phyloP scores from a whole-genome alignment of 768 basidiomycete genomes.

The Sporobolomyces pararoseus region DNA sequence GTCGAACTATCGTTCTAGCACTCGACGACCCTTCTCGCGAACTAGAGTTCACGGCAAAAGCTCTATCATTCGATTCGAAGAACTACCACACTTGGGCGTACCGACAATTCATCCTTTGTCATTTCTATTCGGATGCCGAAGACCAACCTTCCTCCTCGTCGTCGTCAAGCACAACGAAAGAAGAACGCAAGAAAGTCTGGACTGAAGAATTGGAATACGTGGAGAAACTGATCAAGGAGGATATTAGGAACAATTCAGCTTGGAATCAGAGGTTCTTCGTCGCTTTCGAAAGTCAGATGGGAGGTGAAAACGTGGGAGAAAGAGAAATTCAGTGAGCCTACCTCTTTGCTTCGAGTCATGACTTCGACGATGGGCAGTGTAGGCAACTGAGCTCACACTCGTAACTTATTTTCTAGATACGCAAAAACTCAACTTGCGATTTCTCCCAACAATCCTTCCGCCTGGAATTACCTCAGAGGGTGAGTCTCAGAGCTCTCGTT shows the following conservation, averaged over 20 bases:
- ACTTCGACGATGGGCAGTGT: background rate
- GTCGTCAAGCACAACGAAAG: background rate
- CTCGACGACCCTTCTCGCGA: constrained; percentile 55
- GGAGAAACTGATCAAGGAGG: constrained; percentile 64
- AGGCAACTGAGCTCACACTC: background rate
- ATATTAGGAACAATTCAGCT: constrained; percentile 91
- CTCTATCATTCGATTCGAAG: constrained; percentile 74
- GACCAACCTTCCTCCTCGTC: background rate
- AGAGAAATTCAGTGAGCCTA: constrained; percentile 70
- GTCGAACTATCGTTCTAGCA: constrained; percentile 51
- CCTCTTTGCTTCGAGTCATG: constrained; percentile 4
- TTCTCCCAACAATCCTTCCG: constrained; percentile 87
- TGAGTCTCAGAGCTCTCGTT: too few species aligned
- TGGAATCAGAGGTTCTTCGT: constrained; percentile 96
- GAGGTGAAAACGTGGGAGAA: constrained; percentile 60
- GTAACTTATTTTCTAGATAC: constrained; percentile 58
- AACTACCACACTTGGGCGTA: constrained; percentile 99
- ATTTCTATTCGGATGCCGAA: constrained; percentile 54
- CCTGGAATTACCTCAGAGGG: constrained; percentile 94
- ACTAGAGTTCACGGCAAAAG: constrained; percentile 70
- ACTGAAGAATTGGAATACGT: constrained; percentile 68
- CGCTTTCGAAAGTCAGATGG: constrained; percentile 63
- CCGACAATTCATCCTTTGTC: constrained; percentile 85
- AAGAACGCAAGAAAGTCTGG: constrained; percentile 53
- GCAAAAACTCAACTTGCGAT: constrained; percentile 76